A percentile compares a stretch with the other conserved stretches of the same genome.
Evolutionary conservation across 2,329 filamentous ascomycete species (phyloP).

Genomic region (Venturia effusa): DNA sequence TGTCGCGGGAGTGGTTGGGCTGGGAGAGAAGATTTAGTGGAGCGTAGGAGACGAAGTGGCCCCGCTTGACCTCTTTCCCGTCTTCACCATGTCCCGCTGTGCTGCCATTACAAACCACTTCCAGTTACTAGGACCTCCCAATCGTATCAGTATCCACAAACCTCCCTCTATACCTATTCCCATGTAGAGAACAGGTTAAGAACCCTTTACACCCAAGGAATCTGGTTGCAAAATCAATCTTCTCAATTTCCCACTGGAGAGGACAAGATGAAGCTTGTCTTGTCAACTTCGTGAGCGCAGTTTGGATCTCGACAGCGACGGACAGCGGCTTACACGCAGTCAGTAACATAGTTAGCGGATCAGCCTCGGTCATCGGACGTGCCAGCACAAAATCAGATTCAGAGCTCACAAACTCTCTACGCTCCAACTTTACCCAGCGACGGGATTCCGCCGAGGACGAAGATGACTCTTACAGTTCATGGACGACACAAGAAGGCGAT

Average conservation of each 20-base stretch:
- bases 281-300: slow-evolving; percentile 68
- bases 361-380: slow-evolving; percentile 74
- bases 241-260: not conserved
- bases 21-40: not conserved
- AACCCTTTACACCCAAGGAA: not conserved
- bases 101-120: not conserved
- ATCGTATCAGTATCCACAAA: not conserved
- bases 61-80: no score
- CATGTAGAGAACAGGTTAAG: not conserved
- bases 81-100: no score
- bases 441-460: slow-evolving; percentile 21
- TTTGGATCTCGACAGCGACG: slow-evolving; percentile 3
- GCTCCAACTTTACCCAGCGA: slow-evolving; percentile 65
- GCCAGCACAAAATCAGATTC: slow-evolving; percentile 78
- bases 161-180: no score
- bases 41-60: no score
- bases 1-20: not conserved
- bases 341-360: slow-evolving; percentile 76
- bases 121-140: not conserved
- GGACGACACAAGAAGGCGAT: slow-evolving; percentile 33
- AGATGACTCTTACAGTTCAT: slow-evolving; percentile 11
- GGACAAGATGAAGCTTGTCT: slow-evolving; percentile 63
- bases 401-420: slow-evolving; percentile 80
- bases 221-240: not conserved
- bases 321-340: slow-evolving; percentile 16